Evolutionary conservation across 257 asterid species (phyloP).

Genomic region (Schizonepeta tenuifolia): DNA sequence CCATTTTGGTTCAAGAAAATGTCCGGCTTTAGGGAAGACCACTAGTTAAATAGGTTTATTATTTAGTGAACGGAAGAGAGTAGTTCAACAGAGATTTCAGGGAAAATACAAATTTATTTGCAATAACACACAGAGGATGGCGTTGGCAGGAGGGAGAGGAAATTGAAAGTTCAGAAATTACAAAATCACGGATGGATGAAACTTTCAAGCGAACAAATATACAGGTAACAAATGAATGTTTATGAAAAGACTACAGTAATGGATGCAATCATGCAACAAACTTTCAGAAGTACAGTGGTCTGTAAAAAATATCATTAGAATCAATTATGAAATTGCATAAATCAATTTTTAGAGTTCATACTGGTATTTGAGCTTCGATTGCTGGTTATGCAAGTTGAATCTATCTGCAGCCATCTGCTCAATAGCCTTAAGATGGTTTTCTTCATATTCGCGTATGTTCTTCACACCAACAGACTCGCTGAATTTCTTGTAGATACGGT

Average conservation of each 20-base stretch:
- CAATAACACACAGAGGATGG: neutral
- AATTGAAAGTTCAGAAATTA: neutral
- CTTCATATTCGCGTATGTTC: conserved; percentile 96
- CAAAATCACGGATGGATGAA: neutral
- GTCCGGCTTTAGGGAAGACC: conserved; percentile 20
- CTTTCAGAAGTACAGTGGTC: neutral
- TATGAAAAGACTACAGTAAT: neutral
- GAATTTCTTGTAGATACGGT: conserved; percentile 78
- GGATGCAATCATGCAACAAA: neutral
- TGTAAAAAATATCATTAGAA: conserved; percentile 4
- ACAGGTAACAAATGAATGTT: neutral
- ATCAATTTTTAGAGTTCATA: conserved; percentile 45
- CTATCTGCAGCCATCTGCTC: conserved; percentile 88
- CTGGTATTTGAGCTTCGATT: conserved; percentile 93
- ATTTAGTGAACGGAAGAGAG: conserved; percentile 4
- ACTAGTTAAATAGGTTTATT: neutral
- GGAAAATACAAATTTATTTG: neutral
- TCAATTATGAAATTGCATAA: conserved; percentile 7
- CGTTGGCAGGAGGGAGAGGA: neutral
- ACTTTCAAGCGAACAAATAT: neutral
- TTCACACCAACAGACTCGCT: conserved; percentile 95
- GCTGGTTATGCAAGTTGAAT: conserved; percentile 88
- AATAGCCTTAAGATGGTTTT: conserved; percentile 89
- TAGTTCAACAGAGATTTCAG: neutral
- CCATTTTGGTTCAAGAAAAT: neutral